Evolutionary conservation across 805 yeast species (phyloP).

Genomic region (Allodekkera sacchari): DNA sequence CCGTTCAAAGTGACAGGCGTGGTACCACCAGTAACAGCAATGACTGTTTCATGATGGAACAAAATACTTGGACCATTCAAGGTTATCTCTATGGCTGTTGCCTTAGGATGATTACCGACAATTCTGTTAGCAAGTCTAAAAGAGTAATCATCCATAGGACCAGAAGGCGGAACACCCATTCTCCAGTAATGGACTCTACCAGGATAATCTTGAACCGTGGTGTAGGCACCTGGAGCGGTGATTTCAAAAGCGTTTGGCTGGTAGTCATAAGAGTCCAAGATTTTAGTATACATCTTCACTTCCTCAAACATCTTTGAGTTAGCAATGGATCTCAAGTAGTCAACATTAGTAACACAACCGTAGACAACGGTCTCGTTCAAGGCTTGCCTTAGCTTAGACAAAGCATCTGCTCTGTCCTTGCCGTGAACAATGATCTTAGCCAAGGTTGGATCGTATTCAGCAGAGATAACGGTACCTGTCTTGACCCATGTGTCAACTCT

Average conservation of each 20-base stretch:
- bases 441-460: conserved; percentile 93
- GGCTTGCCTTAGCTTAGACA: conserved; percentile 68
- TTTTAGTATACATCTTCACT: conserved; percentile 81
- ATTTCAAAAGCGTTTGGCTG: conserved; percentile 80
- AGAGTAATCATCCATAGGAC: conserved; percentile 94
- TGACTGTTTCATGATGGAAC: conserved; percentile 73
- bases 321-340: conserved; percentile 80
- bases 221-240: conserved; percentile 84
- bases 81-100: conserved; percentile 90
- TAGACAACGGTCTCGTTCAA: conserved; percentile 77
- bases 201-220: conserved; percentile 94
- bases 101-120: conserved; percentile 74
- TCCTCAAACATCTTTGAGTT: conserved; percentile 75
- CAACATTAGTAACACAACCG: conserved; percentile 87
- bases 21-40: conserved; percentile 84
- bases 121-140: conserved; percentile 83
- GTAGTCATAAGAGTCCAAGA: conserved; percentile 74
- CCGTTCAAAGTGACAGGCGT: conserved; percentile 64
- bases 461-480: conserved; percentile 78
- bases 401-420: conserved; percentile 76
- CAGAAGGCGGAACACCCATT: conserved; percentile 96
- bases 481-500: conserved; percentile 93
- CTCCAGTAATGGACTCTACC: conserved; percentile 85
- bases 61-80: conserved; percentile 76
- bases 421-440: conserved; percentile 97